Evolutionary conservation across 192 early-diverging fungal species (phyloP).

Genomic region (Coemansia sp.): DNA sequence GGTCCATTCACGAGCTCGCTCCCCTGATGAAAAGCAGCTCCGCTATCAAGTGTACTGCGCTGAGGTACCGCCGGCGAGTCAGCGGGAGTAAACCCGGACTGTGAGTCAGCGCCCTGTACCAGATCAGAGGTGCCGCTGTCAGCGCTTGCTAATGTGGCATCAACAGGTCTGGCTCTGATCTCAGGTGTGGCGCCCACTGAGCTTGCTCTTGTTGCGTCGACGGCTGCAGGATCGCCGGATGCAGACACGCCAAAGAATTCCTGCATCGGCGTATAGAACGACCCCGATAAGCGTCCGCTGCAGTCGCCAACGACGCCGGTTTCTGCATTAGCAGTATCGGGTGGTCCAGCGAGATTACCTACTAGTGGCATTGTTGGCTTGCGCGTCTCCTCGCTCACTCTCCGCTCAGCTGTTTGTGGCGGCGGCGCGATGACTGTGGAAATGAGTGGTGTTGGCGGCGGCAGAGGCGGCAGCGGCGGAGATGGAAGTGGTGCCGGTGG

Average conservation of each 20-base stretch:
- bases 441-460: neutral
- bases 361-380: slow-evolving; percentile 5
- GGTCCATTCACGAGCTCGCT: neutral
- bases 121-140: slow-evolving; percentile 1
- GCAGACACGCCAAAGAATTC: slow-evolving; percentile 42
- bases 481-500: slow-evolving; percentile 29
- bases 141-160: neutral
- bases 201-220: neutral
- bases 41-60: slow-evolving; percentile 19
- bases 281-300: neutral
- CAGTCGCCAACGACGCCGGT: neutral
- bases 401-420: neutral
- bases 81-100: slow-evolving; percentile 19
- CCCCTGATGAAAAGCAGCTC: neutral
- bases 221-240: slow-evolving; percentile 13
- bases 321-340: slow-evolving; percentile 6
- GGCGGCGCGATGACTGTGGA: slow-evolving; percentile 11
- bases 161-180: neutral
- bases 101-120: slow-evolving; percentile 34
- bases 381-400: neutral
- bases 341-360: neutral
- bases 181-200: slow-evolving; percentile 15
- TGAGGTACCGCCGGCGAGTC: slow-evolving; percentile 44
- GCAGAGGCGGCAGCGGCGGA: slow-evolving; percentile 12
- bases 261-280: slow-evolving; percentile 51